Conservation (phyloP, 495 filamentous ascomycete genomes). For the Tuber microsphaerosporum region DNA sequence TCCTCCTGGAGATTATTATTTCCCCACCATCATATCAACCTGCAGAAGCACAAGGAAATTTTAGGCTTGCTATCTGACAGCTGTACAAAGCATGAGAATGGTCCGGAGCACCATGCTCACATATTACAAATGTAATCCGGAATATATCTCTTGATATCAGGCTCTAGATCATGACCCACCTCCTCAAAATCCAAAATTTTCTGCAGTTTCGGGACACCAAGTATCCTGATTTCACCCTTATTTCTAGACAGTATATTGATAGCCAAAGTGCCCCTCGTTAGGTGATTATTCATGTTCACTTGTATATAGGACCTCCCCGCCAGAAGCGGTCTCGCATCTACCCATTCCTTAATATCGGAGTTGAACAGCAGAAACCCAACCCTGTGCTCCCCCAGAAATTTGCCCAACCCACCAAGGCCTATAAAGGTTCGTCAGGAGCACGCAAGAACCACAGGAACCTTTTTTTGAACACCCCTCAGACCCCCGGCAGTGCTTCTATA, state of each 20-base stretch:
- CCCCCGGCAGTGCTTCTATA: not conserved
- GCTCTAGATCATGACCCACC: not conserved
- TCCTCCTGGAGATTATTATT: not conserved
- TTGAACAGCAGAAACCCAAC: not conserved
- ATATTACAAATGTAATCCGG: not conserved
- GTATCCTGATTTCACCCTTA: not conserved
- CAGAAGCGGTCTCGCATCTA: not conserved
- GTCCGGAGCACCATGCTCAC: not conserved
- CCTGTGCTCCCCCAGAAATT: not conserved
- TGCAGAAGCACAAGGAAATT: not conserved
- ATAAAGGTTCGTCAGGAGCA: not conserved
- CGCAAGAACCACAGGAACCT: not conserved
- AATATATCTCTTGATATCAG: not conserved
- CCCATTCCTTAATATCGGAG: not conserved
- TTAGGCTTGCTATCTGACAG: not conserved
- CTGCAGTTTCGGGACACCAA: not conserved
- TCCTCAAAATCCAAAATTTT: not conserved
- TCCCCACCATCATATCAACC: not conserved
- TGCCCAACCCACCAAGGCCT: not conserved
- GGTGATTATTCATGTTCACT: not conserved
- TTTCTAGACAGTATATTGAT: not conserved
- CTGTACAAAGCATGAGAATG: not conserved
- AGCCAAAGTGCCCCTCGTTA: not conserved
- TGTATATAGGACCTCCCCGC: not conserved
- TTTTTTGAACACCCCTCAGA: no score